Conservation (phyloP, 257 asterid species). For the Capsicum pubescens region DNA sequence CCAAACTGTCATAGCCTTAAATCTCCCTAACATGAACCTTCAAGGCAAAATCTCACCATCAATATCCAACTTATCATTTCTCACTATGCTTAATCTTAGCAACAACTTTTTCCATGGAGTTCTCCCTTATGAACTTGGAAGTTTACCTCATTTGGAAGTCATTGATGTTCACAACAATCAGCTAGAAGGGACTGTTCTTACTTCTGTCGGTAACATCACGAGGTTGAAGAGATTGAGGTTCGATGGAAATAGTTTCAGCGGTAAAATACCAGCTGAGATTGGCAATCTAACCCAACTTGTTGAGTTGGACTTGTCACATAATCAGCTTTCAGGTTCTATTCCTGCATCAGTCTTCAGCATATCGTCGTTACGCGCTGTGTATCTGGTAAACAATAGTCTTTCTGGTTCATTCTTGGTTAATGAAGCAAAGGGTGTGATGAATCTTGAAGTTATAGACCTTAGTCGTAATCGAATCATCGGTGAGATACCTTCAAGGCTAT, state of each 20-base stretch:
- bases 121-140: conserved; percentile 28
- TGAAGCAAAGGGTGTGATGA: not conserved
- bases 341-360: conserved; percentile 42
- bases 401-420: conserved; percentile 37
- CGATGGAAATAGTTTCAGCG: conserved; percentile 20
- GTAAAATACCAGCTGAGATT: conserved; percentile 34
- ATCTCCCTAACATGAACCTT: conserved; percentile 39
- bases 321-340: conserved; percentile 41
- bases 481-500: conserved; percentile 38
- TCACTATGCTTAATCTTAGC: conserved; percentile 33
- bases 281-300: conserved; percentile 21
- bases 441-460: conserved; percentile 37
- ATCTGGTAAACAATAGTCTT: conserved; percentile 37
- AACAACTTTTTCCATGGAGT: conserved; percentile 30
- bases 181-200: conserved; percentile 25
- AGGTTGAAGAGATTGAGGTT: conserved; percentile 23
- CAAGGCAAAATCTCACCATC: conserved; percentile 40
- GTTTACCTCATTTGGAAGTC: conserved; percentile 19
- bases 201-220: not conserved
- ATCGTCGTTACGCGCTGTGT: conserved; percentile 34
- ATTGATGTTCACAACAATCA: conserved; percentile 29
- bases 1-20: conserved; percentile 39
- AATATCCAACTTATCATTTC: conserved; percentile 44
- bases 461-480: conserved; percentile 36
- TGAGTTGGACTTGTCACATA: conserved; percentile 8